Conservation (phyloP, 495 filamentous ascomycete species). For the Symbiotaphrina buchneri region DNA sequence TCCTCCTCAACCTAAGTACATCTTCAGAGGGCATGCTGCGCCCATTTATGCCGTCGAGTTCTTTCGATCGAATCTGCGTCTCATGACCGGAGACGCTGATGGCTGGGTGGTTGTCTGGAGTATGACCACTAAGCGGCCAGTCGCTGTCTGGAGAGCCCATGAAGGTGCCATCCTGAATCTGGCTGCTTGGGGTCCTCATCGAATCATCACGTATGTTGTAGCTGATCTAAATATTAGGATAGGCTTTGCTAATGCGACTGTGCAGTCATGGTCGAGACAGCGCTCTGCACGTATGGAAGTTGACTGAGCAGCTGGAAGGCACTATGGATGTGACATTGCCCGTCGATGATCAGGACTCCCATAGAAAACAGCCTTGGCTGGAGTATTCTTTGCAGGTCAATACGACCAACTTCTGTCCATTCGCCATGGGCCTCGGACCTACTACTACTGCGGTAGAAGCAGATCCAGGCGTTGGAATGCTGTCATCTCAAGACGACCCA, state of each 20-base stretch:
- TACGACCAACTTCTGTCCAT: constrained; percentile 89
- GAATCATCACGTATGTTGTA: constrained; percentile 55
- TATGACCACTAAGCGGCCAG: constrained; percentile 54
- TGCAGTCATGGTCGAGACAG: constrained; percentile 76
- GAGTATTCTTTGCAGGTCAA: constrained; percentile 69
- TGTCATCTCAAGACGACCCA: no score
- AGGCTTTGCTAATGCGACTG: neutral
- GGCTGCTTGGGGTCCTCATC: constrained; percentile 36
- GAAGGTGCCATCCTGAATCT: constrained; percentile 54
- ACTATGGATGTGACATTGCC: constrained; percentile 47
- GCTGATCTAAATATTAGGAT: constrained; percentile 2
- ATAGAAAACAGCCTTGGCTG: constrained; percentile 49
- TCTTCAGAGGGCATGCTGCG: constrained; percentile 68
- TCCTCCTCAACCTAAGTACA: constrained; percentile 60
- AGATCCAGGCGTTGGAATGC: constrained; percentile 1
- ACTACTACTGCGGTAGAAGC: no score
- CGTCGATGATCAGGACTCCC: constrained; percentile 20
- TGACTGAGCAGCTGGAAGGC: constrained; percentile 36
- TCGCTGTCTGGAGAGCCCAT: constrained; percentile 77
- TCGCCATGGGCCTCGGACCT: constrained; percentile 38
- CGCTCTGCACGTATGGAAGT: constrained; percentile 66
- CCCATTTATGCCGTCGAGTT: constrained; percentile 65
- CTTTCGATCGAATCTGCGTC: constrained; percentile 44
- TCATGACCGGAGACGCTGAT: constrained; percentile 74
- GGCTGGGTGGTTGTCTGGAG: constrained; percentile 83